Evolutionary conservation across 148 eudicot species (phyloP), one percentile per base, ranked within the genome.

Genomic region (Pharnaceum exiguum): DNA sequence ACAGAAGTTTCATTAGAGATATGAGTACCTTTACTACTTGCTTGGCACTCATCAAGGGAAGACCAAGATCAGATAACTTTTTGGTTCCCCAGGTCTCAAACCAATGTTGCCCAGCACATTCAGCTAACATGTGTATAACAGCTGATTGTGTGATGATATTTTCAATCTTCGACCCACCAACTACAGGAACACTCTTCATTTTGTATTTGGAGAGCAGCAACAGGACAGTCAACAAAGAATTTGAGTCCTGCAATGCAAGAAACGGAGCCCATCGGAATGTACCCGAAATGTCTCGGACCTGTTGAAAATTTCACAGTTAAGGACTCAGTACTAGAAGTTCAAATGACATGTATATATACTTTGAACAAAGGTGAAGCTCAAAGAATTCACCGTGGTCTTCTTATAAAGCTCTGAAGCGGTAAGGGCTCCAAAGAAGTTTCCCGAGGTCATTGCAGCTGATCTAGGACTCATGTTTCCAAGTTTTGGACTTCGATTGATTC

Each of bases 231-330:
- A 91, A 75, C 76, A 91, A 74, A 22, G 98, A 85, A 70, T 91
- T 91, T 10, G 88, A 55, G 30, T 79, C 79, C 62, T 88, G 98
- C 78, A 91, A 55, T 10, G 98, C 98, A 3, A 91, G 96, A 73
- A 91, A 91, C 22, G 98, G 98, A 59, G 98, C 96, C 98, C 98
- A 91, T 5, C 98, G 80, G 50, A 85, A 91, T 55, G 94, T 63
- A 47, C 98, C 98, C 21, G 98, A 83, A 38, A 91, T 83, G 39
- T 91, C 96, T 39, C 71, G 70, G 50, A 91, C 97, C 97, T 91
- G 83, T 61, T 39, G 21, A 60, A 5, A 44, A n/a, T n/a, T n/a
- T n/a, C 40, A 60, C 3, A 33, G 8, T 28, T 59, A 38, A 60
- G 57, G n/a, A n/a, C 21, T 30, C 10, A 17, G 35, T 37, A 31